Evolutionary conservation across 1,139 yeast species (phyloP).

Genomic region (Pichia sp.): DNA sequence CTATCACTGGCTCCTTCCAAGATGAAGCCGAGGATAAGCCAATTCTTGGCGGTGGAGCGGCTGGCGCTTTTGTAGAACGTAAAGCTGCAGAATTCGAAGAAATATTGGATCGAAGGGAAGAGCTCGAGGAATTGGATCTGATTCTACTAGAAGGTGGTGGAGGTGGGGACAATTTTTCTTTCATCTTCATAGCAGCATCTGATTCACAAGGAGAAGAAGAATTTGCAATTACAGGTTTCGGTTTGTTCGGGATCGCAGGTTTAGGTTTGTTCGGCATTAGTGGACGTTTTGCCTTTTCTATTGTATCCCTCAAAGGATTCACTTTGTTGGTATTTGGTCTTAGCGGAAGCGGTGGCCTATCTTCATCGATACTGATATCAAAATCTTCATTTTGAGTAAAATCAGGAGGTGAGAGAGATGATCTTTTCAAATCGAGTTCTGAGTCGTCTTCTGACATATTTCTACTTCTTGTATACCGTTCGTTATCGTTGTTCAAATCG

Average conservation of each 20-base stretch:
- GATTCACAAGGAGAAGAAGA: too few species aligned
- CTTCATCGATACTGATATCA: constrained; percentile 12
- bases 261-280: constrained; percentile 1
- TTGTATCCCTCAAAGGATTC: too few species aligned
- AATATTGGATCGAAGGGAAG: not conserved
- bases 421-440: not conserved
- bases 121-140: constrained; percentile 1
- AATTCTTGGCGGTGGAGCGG: constrained; percentile 15
- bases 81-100: constrained; percentile 15
- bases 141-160: constrained; percentile 8
- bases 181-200: not conserved
- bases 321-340: constrained; percentile 1
- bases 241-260: constrained; percentile 6
- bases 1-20: constrained; percentile 29
- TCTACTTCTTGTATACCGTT: not conserved
- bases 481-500: constrained; percentile 2
- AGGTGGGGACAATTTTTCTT: not conserved
- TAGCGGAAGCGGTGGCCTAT: constrained; percentile 11
- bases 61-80: constrained; percentile 13
- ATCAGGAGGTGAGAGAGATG: not conserved
- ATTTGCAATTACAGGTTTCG: not conserved
- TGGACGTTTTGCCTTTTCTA: too few species aligned
- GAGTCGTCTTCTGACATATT: not conserved
- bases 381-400: not conserved
- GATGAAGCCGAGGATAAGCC: constrained; percentile 1